These are phyloP conservation scores for Pulveroboletus sp. DNA, from an alignment of 768 basidiomycete species.

Conservation along the genomic window DNA sequence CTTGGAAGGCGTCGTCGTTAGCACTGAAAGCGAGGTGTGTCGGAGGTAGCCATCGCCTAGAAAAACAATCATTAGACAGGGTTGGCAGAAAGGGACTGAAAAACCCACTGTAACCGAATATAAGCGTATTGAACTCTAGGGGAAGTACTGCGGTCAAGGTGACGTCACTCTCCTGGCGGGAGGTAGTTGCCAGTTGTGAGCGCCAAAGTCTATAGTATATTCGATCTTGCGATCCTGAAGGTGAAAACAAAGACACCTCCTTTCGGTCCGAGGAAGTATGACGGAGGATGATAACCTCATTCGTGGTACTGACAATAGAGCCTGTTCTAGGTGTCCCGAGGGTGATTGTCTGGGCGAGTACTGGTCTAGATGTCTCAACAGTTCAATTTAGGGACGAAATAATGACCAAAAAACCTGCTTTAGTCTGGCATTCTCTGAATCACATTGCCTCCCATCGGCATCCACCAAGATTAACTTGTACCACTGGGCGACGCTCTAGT, in stretches of 20 bases:
- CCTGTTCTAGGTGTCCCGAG: conserved; percentile 4
- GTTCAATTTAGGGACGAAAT: neutral
- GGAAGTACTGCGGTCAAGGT: conserved; percentile 43
- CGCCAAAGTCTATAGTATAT: conserved; percentile 18
- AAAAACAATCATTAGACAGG: neutral
- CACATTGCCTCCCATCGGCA: conserved; percentile 5
- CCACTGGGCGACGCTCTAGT: conserved; percentile 16
- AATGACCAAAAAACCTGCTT: conserved; percentile 14
- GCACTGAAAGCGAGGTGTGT: conserved; percentile 39
- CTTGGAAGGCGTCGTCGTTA: conserved; percentile 17
- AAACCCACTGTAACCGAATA: conserved; percentile 61
- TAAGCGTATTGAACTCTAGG: conserved; percentile 50
- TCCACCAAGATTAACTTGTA: conserved; percentile 15
- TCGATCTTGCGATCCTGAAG: conserved; percentile 5
- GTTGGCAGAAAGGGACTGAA: neutral
- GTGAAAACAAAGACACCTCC: conserved; percentile 16
- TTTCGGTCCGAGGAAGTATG: conserved; percentile 15
- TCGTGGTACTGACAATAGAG: conserved; percentile 8
- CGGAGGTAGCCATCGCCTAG: conserved; percentile 52
- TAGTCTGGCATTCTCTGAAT: conserved; percentile 9
- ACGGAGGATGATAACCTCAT: conserved; percentile 18
- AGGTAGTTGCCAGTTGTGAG: conserved; percentile 5
- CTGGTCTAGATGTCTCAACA: conserved; percentile 10
- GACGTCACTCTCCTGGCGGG: conserved; percentile 4
- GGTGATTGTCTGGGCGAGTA: conserved; percentile 3